These are phyloP conservation scores for Helicocarpus griseus DNA, from an alignment of 2,329 filamentous ascomycete genomes.

Conservation along the genomic window DNA sequence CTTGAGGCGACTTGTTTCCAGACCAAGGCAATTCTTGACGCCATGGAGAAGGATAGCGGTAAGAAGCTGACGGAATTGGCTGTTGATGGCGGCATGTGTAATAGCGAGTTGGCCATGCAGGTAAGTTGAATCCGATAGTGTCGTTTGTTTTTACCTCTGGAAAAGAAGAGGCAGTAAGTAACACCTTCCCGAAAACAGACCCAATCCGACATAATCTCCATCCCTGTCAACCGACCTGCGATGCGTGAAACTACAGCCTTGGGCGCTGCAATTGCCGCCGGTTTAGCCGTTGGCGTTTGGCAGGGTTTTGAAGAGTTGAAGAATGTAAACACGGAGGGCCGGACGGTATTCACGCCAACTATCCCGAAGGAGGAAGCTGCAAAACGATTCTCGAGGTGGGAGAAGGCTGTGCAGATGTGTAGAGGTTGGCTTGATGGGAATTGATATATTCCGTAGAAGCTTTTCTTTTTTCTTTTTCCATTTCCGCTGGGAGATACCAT, in stretches of 20 bases:
- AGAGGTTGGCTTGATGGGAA: slow-evolving; percentile 50
- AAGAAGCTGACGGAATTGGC: slow-evolving; percentile 65
- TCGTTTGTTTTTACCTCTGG: no score
- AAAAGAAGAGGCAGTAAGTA: not conserved
- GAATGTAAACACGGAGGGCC: slow-evolving; percentile 60
- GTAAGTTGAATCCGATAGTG: slow-evolving; percentile 26
- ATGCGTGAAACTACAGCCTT: slow-evolving; percentile 90
- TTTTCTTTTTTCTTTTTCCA: not conserved
- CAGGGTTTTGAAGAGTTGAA: slow-evolving; percentile 62
- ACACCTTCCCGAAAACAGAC: slow-evolving; percentile 39
- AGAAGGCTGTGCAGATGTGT: slow-evolving; percentile 69
- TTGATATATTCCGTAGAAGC: not conserved
- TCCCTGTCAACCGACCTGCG: slow-evolving; percentile 70
- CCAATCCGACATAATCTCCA: slow-evolving; percentile 77
- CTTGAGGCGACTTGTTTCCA: slow-evolving; percentile 89
- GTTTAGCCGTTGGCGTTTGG: slow-evolving; percentile 73
- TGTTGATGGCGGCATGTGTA: slow-evolving; percentile 84
- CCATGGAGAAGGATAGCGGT: slow-evolving; percentile 80
- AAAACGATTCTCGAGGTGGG: slow-evolving; percentile 61
- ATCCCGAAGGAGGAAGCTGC: slow-evolving; percentile 49
- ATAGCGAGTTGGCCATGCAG: slow-evolving; percentile 83
- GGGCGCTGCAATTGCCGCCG: slow-evolving; percentile 81
- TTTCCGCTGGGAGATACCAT: not conserved
- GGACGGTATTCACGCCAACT: slow-evolving; percentile 60
- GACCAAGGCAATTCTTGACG: slow-evolving; percentile 82